phyloP scores from a whole-genome alignment of 2,329 filamentous ascomycete genomes.

The Paraphaeosphaeria minitans region DNA sequence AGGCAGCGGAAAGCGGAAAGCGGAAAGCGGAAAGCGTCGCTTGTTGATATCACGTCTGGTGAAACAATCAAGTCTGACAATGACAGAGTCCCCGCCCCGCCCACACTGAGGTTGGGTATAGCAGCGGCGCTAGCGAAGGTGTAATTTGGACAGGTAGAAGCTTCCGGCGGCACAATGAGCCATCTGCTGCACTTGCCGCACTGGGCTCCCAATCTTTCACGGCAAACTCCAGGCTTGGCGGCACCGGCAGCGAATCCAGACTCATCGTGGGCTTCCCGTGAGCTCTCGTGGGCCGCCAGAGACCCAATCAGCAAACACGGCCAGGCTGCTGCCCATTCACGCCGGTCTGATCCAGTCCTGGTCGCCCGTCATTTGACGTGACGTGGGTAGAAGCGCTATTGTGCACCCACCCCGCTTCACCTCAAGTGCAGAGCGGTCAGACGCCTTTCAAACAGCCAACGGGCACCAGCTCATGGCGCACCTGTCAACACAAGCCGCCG shows the following conservation, averaged over 20 bases:
- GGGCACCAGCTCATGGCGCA: slow-evolving; percentile 19
- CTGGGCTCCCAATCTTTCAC: slow-evolving; percentile 1
- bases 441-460: slow-evolving; percentile 25
- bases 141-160: neutral
- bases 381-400: slow-evolving; percentile 13
- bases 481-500: slow-evolving; percentile 11
- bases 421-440: slow-evolving; percentile 20
- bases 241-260: slow-evolving; percentile 12
- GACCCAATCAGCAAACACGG: slow-evolving; percentile 12
- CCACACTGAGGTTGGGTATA: neutral
- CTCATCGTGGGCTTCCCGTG: slow-evolving; percentile 10
- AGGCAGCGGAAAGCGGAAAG: too few relatives aligned
- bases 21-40: too few relatives aligned
- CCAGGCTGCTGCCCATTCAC: slow-evolving; percentile 13
- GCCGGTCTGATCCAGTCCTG: slow-evolving; percentile 14
- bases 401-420: slow-evolving; percentile 9
- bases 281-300: slow-evolving; percentile 13
- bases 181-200: slow-evolving; percentile 4
- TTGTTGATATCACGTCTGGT: neutral
- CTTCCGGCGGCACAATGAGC: neutral
- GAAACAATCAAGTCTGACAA: neutral
- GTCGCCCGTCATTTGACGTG: slow-evolving; percentile 15
- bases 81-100: slow-evolving; percentile 3
- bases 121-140: neutral
- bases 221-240: slow-evolving; percentile 21